Evolutionary conservation across 108 stramenopile species (phyloP).

Genomic region (Licmophora abbreviata): DNA sequence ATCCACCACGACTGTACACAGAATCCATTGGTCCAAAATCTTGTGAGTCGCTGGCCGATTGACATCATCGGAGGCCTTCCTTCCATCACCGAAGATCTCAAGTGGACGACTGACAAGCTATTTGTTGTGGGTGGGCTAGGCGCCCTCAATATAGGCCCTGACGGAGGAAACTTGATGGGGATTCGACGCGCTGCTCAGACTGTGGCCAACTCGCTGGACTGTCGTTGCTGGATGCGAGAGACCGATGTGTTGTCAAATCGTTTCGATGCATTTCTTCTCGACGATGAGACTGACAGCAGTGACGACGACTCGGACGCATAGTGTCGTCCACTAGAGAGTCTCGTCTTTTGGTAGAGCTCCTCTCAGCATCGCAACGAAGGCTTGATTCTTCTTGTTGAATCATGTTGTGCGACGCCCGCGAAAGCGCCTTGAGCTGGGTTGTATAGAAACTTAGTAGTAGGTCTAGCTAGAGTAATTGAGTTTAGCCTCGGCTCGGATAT

Average conservation of each 20-base stretch:
- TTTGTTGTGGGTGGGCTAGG: conserved; percentile 53
- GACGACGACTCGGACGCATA: conserved; percentile 1
- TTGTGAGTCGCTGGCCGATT: conserved; percentile 19
- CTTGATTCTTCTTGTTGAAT: too few relatives aligned
- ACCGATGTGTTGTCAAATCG: conserved; percentile 20
- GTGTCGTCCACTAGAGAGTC: too few relatives aligned
- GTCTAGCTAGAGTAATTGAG: too few relatives aligned
- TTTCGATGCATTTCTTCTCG: conserved; percentile 17
- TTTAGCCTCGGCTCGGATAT: too few relatives aligned
- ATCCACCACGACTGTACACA: conserved; percentile 30
- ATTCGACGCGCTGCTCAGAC: conserved; percentile 48
- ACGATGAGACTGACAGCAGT: neutral
- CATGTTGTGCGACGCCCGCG: too few relatives aligned
- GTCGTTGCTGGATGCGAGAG: conserved; percentile 39
- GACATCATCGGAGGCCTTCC: conserved; percentile 44
- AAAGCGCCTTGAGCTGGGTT: too few relatives aligned
- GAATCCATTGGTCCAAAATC: conserved; percentile 17
- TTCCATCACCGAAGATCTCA: conserved; percentile 37
- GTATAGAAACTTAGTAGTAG: too few relatives aligned
- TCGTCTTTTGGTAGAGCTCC: too few relatives aligned
- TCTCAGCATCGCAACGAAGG: too few relatives aligned
- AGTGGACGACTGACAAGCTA: conserved; percentile 27
- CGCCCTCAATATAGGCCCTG: conserved; percentile 51
- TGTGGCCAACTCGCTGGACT: conserved; percentile 36
- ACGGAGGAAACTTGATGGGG: conserved; percentile 66